Evolutionary conservation across 2,329 filamentous ascomycete species (phyloP), one percentile per base, ranked within the genome.

Genomic region (Cytospora piceicola): DNA sequence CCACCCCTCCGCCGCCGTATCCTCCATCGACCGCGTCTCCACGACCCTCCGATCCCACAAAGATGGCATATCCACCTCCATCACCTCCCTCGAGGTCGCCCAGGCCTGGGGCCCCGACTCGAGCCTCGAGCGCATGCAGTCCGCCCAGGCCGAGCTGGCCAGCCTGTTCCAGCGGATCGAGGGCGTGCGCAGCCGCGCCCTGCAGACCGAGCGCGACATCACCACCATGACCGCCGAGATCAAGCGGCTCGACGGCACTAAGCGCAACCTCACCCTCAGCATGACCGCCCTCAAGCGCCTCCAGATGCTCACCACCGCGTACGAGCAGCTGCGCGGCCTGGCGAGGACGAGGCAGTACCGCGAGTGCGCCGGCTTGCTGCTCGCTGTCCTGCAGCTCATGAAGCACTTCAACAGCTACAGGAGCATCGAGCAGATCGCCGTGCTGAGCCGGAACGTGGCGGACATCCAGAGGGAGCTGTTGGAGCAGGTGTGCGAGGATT

Each of bases 141-240:
- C 90, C 59, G 94, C 95, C 54, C 94, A 97, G 80, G 86, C 88
- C 64, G 95, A 98, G 79, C 87, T 99, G 69, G 90, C 91, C 22
- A 89, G 91, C 71, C 88, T 99, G 49, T 97, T 99, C 82, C 88
- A 89, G 73, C 96, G 96, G 80, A 97, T 99, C 76, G 94, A 98
- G 77, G 91, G 89, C 70, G 94, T 99, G 63, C 91, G 94, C 63
- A 90, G 90, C 72, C 88, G 94, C 61, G 95, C 95, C 46, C 87
- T 96, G 72, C 89, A 94, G 82, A 98, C 95, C 24, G 95, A 99
- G 78, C 90, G 93, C 76, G 91, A 94, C 70, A 99, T 99, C 75
- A 97, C 94, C 56, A 93, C 93, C 71, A 99, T 99, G 95, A 99
- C 95, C 68, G 93, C 95, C 66, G 95, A 99, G 75, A 99, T 99